A percentile compares a stretch with the other conserved stretches of the same genome.
Conservation (phyloP, 129 eudicot genomes). For the Heracleum sosnowskyi region DNA sequence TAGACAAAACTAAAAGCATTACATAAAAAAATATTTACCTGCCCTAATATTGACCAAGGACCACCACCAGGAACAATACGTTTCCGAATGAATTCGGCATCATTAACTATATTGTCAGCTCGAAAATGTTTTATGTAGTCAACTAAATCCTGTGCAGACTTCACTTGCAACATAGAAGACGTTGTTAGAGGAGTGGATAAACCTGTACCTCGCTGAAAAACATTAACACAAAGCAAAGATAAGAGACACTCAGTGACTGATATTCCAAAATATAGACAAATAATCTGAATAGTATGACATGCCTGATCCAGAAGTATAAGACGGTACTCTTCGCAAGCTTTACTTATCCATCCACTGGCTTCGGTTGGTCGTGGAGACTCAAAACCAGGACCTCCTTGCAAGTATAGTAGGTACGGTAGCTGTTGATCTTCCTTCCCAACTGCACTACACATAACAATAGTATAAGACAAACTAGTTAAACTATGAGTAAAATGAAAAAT, state of each 20-base stretch:
- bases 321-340: slow-evolving; percentile 87
- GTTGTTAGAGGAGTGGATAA: slow-evolving; percentile 87
- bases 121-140: slow-evolving; percentile 72
- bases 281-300: slow-evolving; percentile 8
- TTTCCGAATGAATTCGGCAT: slow-evolving; percentile 82
- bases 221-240: slow-evolving; percentile 12
- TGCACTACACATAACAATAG: slow-evolving; percentile 33
- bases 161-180: slow-evolving; percentile 79
- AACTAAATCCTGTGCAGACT: slow-evolving; percentile 64
- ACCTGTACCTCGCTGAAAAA: slow-evolving; percentile 92
- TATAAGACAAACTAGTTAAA: slow-evolving; percentile 6
- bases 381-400: slow-evolving; percentile 97
- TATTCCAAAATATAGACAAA: background rate
- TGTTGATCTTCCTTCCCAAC: slow-evolving; percentile 78
- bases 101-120: slow-evolving; percentile 84
- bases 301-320: slow-evolving; percentile 87
- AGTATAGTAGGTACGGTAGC: slow-evolving; percentile 65
- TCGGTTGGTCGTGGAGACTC: slow-evolving; percentile 89
- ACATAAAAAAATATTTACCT: slow-evolving; percentile 30
- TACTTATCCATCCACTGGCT: slow-evolving; percentile 80
- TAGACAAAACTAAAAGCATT: background rate
- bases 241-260: background rate
- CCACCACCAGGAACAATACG: slow-evolving; percentile 50
- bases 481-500: background rate
- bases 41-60: slow-evolving; percentile 91